These are phyloP conservation scores for Colletotrichum sp. DNA, from an alignment of 2,329 filamentous ascomycete species.

Conservation along the genomic window DNA sequence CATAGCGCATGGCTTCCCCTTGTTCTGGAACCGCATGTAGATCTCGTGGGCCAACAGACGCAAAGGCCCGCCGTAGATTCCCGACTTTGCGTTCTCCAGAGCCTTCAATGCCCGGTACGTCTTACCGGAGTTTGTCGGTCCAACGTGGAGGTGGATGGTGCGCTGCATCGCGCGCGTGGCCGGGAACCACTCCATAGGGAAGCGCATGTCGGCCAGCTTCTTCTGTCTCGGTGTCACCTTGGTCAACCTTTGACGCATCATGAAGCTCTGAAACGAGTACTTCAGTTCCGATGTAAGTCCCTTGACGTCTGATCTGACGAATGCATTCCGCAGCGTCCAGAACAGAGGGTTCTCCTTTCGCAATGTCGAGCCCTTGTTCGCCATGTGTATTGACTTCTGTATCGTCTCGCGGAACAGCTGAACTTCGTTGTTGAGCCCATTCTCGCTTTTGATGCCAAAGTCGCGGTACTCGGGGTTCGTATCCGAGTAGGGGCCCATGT, in stretches of 20 bases:
- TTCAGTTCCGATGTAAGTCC: constrained; percentile 64
- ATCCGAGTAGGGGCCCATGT: constrained; percentile 18
- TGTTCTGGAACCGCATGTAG: constrained; percentile 83
- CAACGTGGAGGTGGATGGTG: constrained; percentile 90
- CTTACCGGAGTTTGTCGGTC: constrained; percentile 97
- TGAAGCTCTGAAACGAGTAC: constrained; percentile 71
- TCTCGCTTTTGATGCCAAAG: constrained; percentile 30
- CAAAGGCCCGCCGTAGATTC: constrained; percentile 90
- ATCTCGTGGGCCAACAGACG: constrained; percentile 91
- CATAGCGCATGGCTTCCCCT: constrained; percentile 77
- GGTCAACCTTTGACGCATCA: constrained; percentile 60
- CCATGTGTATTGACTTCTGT: constrained; percentile 48
- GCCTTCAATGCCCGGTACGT: constrained; percentile 92
- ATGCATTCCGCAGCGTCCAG: constrained; percentile 64
- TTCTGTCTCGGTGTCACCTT: constrained; percentile 63
- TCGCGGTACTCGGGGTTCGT: constrained; percentile 14
- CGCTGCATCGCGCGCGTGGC: constrained; percentile 80
- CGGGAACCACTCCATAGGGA: constrained; percentile 91
- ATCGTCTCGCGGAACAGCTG: constrained; percentile 50
- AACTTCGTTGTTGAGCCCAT: constrained; percentile 49
- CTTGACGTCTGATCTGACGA: constrained; percentile 54
- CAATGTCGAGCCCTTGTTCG: constrained; percentile 40
- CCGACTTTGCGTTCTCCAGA: constrained; percentile 75
- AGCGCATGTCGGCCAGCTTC: constrained; percentile 80
- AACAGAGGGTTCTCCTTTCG: constrained; percentile 58